A percentile compares a stretch with the other conserved stretches of the same genome.
Evolutionary conservation across 2,329 filamentous ascomycete genomes (phyloP).

Genomic region (Scolecobasidium constrictum): DNA sequence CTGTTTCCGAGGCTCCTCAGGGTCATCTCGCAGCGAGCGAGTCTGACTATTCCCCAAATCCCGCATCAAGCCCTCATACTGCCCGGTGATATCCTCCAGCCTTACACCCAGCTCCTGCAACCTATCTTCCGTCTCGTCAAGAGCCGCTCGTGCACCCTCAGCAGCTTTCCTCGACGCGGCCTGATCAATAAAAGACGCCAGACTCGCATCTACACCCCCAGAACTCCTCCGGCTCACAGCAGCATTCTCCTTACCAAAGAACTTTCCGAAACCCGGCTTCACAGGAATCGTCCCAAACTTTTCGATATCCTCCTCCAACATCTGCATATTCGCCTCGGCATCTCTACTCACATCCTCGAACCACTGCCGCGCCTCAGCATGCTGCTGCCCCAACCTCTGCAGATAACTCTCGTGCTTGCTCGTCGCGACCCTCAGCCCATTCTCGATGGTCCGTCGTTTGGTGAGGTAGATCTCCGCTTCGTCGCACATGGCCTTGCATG

Average conservation of each 20-base stretch:
- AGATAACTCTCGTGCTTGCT: constrained; percentile 73
- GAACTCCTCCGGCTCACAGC: constrained; percentile 33
- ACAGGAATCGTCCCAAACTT: constrained; percentile 55
- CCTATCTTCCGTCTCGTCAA: constrained; percentile 51
- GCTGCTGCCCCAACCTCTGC: constrained; percentile 59
- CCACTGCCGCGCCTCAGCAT: constrained; percentile 61
- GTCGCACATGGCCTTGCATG: constrained; percentile 55
- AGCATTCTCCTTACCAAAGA: constrained; percentile 28
- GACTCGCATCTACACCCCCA: constrained; percentile 36
- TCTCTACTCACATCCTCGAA: constrained; percentile 56
- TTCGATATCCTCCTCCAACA: constrained; percentile 59
- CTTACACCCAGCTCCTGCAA: constrained; percentile 30
- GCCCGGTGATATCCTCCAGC: constrained; percentile 29
- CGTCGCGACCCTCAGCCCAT: constrained; percentile 73
- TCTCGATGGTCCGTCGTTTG: constrained; percentile 66
- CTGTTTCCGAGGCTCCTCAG: constrained; percentile 55
- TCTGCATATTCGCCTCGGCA: constrained; percentile 50
- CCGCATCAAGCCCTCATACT: constrained; percentile 32
- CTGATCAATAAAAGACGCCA: constrained; percentile 51
- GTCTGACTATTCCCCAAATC: constrained; percentile 34
- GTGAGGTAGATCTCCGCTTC: constrained; percentile 54
- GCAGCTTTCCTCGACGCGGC: constrained; percentile 64
- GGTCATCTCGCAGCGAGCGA: constrained; percentile 45
- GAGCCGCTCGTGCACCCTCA: constrained; percentile 51
- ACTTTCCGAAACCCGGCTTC: constrained; percentile 48